A percentile compares a stretch with the other conserved stretches of the same genome.
These are phyloP conservation scores for Solanum ossicruentum DNA, from an alignment of 257 asterid genomes.

Conservation along the genomic window DNA sequence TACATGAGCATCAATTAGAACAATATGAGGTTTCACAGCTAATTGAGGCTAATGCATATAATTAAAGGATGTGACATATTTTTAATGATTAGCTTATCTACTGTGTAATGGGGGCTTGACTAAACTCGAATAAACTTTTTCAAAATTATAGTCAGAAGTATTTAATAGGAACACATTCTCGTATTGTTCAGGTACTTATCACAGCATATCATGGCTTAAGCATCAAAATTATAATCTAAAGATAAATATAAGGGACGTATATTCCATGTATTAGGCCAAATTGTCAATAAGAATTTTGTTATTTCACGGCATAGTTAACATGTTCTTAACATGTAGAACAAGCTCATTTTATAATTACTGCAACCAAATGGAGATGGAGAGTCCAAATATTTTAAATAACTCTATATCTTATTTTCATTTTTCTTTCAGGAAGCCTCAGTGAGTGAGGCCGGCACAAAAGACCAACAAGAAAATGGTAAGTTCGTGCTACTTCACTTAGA, in stretches of 20 bases:
- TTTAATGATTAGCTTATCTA: neutral
- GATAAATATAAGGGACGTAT: neutral
- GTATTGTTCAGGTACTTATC: neutral
- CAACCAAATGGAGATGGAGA: neutral
- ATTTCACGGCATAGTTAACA: neutral
- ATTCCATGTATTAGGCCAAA: neutral
- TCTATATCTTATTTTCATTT: neutral
- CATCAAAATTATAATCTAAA: neutral
- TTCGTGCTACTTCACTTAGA: neutral
- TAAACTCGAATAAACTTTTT: neutral
- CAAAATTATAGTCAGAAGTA: neutral
- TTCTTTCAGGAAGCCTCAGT: slow-evolving; percentile 26
- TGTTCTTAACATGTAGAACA: neutral
- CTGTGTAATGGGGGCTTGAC: neutral
- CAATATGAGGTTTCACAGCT: neutral
- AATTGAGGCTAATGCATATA: neutral
- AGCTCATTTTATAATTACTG: neutral
- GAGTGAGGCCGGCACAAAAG: slow-evolving; percentile 16
- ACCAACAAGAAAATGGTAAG: slow-evolving; percentile 42
- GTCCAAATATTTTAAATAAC: neutral
- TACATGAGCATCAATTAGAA: neutral
- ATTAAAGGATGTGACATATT: neutral
- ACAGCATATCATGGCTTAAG: neutral
- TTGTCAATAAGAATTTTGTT: neutral
- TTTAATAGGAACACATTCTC: neutral